Evolutionary conservation across 805 yeast species (phyloP), one percentile per base, ranked within the genome.

Genomic region (Kazachstania taianensis): DNA sequence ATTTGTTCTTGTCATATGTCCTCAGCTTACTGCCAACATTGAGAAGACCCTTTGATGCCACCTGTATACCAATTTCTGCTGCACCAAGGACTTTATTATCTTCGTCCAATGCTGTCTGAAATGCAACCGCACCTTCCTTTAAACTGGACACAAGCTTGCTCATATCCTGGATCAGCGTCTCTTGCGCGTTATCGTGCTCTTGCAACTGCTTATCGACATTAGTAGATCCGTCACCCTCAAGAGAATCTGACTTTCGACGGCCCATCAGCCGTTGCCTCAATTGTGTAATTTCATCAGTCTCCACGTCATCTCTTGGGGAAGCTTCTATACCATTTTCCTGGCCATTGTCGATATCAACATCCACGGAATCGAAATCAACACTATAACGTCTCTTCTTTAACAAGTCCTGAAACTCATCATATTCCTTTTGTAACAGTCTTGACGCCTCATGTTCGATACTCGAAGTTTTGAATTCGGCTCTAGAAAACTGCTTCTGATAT

Each of bases 11-110:
- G 44, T 56, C 53, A 45, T 62, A 41, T 43, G 53, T 43, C 41
- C 55, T 36, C 33, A 51, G 47, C 42, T 45, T 59, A 15, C 48
- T 58, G 34, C 53, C 61, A 27, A 50, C 49, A 45, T 43, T 44
- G 14, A 50, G 37, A n/a, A 65, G 34, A 38, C 63, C 61, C 22
- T 41, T 51, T 3, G 65, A 55, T 2, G 69, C 63, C 1, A 56
- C 59, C 28, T 61, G 62, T 5, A 65, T 42, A 7, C 69, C 69
- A 10, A 60, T 53, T 38, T 63, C 68, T 2, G 69, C 67, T 5
- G 69, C 68, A 15, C 57, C 54, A 8, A 65, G 30, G 1, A 62
- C 58, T 30, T 57, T 61, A 27, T 55, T 45, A 39, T 63, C 69
- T 33, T 63, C 60, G 14, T 59, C 55, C 27, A 65, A 40, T 15